These are phyloP conservation scores for Oxytropis ochrocephala DNA, from an alignment of 306 rosid genomes.

Conservation along the genomic window DNA sequence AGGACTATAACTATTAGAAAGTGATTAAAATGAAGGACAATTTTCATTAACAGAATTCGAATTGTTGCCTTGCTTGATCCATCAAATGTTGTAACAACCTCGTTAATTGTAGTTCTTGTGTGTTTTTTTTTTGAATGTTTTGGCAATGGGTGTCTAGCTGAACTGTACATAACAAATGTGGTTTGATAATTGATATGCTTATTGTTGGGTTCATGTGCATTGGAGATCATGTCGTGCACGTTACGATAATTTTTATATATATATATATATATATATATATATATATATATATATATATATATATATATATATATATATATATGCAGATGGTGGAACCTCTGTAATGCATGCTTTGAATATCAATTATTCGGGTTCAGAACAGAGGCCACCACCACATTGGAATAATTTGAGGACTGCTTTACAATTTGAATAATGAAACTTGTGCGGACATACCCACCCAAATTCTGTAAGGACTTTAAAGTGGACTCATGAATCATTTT, in stretches of 20 bases:
- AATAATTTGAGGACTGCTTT: slow-evolving; percentile 1
- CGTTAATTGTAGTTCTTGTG: neutral
- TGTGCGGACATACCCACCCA: neutral
- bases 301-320: neutral
- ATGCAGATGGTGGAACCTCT: neutral
- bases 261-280: neutral
- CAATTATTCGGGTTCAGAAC: neutral
- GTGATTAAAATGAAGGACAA: neutral
- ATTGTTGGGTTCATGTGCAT: neutral
- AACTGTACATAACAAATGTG: neutral
- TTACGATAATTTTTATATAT: neutral
- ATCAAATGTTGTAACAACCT: neutral
- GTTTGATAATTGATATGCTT: slow-evolving; percentile 11
- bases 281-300: neutral
- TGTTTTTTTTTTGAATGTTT: too few relatives aligned
- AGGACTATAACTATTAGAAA: neutral
- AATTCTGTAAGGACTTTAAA: neutral
- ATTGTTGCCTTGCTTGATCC: neutral
- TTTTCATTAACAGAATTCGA: neutral
- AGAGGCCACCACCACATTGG: slow-evolving; percentile 16
- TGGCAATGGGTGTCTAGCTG: neutral
- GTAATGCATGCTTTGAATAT: neutral
- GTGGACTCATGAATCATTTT: neutral
- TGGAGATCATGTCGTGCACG: neutral
- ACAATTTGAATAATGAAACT: neutral